Evolutionary conservation across 1,284 basidiomycete genomes (phyloP), one percentile per base, ranked within the genome.

Genomic region (Cutaneotrichosporon cavernicola): DNA sequence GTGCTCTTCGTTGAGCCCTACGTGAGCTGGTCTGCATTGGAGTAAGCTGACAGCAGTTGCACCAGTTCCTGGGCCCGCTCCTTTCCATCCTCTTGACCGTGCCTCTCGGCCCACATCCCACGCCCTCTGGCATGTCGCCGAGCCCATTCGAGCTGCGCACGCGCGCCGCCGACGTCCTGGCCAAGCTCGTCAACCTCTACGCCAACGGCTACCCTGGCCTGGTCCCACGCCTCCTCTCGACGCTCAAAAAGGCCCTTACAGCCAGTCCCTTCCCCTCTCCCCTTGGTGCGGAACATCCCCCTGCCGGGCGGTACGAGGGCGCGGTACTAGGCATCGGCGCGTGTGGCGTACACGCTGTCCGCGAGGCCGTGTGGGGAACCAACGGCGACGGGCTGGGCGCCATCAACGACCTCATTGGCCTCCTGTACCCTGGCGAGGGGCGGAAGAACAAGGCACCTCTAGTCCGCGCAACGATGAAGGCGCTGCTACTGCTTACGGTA

Each of bases 1-100:
- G 90, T 89, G 2, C 81, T 99, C n/a, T 97, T 96, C 74, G 87
- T 98, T 32, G 96, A 99, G 80, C 96, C 95, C 53, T 98, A 97
- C 76, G 92, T 53, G 51, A 53, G 51, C 51, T 32, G 14, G 6
- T 18, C 8, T 16, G 6, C 16, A 5, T 16, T 18, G 96, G 74
- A 80, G 91, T 85, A 96, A 90, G 84, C 51, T 53, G 30, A 53
- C 31, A 13, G 16, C 51, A 53, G 51, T 34, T 99, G 5, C 96
- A 98, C 75, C 96, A 98, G 88, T 86, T 98, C 56, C 86, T 99
- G 13, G 95, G 95, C 0, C 90, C 94, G 0, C 86, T 97, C 49
- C 87, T 99, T 31, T 96, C 95, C 4, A 89, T 90, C 66, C 86
- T 98, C 57, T 85, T 98, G 8, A 91, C 96, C 64, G 90, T 92